These are phyloP conservation scores for Wickerhamiella infanticola DNA, from an alignment of 1,139 yeast species.

Conservation along the genomic window DNA sequence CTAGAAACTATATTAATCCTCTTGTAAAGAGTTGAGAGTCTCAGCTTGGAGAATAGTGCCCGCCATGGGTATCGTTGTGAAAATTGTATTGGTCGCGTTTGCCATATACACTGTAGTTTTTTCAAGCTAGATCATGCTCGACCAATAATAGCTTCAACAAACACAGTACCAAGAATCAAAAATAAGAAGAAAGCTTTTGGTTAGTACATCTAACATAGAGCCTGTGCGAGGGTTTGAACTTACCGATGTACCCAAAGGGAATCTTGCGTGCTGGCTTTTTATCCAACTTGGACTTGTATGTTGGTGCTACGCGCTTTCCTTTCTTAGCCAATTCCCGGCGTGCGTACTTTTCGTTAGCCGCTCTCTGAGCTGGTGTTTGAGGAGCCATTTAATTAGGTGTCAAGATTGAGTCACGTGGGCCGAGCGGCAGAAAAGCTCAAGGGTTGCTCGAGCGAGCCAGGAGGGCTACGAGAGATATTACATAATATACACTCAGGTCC, in stretches of 20 bases:
- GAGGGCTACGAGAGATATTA: no score
- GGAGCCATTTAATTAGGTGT: constrained; percentile 12
- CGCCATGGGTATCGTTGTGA: no score
- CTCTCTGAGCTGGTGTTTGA: constrained; percentile 75
- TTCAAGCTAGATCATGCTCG: no score
- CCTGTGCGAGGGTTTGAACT: constrained; percentile 16
- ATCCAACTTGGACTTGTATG: constrained; percentile 19
- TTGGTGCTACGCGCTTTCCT: constrained; percentile 31
- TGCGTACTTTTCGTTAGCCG: constrained; percentile 70
- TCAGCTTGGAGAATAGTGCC: no score
- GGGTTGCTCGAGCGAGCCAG: no score
- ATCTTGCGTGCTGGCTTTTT: constrained; percentile 31
- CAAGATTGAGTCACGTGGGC: background rate
- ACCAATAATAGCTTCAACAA: constrained; percentile 41
- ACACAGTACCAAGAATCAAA: constrained; percentile 69
- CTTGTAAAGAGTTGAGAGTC: no score
- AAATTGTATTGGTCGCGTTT: no score
- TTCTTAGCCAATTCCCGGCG: constrained; percentile 48
- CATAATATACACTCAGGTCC: no score
- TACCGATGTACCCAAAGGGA: constrained; percentile 44
- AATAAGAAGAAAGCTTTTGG: constrained; percentile 31
- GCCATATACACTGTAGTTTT: no score
- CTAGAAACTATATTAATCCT: no score
- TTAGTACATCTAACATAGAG: background rate
- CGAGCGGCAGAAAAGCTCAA: no score